A percentile compares a stretch with the other conserved stretches of the same genome.
phyloP scores from a whole-genome alignment of 257 asterid genomes.

The Vinca minor region DNA sequence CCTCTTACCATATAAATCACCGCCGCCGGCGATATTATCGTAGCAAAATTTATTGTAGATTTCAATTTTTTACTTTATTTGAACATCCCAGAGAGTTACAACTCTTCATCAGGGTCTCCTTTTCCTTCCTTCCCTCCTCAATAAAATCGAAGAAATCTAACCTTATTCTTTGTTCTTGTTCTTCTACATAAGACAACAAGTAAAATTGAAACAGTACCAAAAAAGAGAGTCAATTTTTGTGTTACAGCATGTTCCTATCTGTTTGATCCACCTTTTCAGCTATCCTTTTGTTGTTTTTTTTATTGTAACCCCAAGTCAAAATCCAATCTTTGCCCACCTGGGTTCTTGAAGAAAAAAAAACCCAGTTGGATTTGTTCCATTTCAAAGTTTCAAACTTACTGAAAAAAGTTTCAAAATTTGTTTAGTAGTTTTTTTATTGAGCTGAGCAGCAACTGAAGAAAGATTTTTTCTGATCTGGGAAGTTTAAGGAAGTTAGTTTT shows the following conservation, averaged over 20 bases:
- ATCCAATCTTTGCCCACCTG: background rate
- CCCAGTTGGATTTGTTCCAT: background rate
- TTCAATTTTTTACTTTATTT: too few relatives aligned
- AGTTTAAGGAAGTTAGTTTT: background rate
- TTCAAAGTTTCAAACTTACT: background rate
- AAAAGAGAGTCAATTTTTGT: too few relatives aligned
- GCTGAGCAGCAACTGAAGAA: background rate
- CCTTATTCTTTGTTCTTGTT: background rate
- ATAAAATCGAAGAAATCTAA: background rate
- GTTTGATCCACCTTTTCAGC: conserved; percentile 9
- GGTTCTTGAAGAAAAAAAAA: background rate
- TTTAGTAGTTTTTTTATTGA: background rate
- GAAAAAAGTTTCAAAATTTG: too few relatives aligned
- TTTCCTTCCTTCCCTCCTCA: background rate
- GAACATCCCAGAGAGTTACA: too few relatives aligned
- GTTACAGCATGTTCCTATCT: too few relatives aligned
- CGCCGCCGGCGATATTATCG: background rate
- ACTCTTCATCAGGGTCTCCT: too few relatives aligned
- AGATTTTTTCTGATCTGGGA: conserved; percentile 5
- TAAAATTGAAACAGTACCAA: too few relatives aligned
- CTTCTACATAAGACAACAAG: too few relatives aligned
- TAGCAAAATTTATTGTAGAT: background rate
- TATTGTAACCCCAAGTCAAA: background rate
- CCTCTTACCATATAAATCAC: background rate
- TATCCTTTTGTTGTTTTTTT: background rate